Base-by-base conservation (phyloP, 2,329 filamentous ascomycete species). In the Tolypocladium ovalisporum region DNA sequence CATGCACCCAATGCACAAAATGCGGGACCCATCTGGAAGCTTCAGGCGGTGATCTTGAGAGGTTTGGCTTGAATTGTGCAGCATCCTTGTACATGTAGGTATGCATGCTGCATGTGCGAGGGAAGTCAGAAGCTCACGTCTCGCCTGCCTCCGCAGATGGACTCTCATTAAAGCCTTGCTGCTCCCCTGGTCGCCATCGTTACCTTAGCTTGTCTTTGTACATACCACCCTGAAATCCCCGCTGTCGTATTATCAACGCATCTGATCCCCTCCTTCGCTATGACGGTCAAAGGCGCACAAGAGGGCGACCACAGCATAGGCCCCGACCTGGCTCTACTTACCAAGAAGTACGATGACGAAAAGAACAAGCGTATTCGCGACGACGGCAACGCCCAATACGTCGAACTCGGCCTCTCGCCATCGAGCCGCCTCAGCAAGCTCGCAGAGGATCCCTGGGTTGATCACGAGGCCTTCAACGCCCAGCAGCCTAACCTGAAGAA, bases 371-470 rank as follows among this genome's bases (percentile, higher is more conserved):
- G 72, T 2, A 27, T 67, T 9, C 65, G 69, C 0, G 36, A 63
- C 1, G 71, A 74, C 3, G 72, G 70, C 15, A 56, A 57, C 19
- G 56, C 53, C 9, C 72, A 75, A 57, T 74, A 70, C 54, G 47
- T 70, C 4, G 64, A 69, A 9, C 66, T 70, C 9, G 63, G 67
- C 27, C 64, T 72, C 7, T 58, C 63, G n/a, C 34, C 37, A 17
- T 61, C 52, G 13, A 58, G 58, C 17, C 58, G 62, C 29, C 62
- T 64, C 34, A 59, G 60, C 19, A 58, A 62, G 2, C 63, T 75
- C 8, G 63, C 58, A 7, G 56, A 64, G 0, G 73, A 75, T 56
- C 71, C 71, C 0, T 75, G 70, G 67, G 70, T 62, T 8, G 67
- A 73, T 59, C 67, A 71, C 40, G 66, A 63, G 0, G 63, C 64